phyloP scores from a whole-genome alignment of 176 grass and related monocot species.

The Aegilops sharonensis region DNA sequence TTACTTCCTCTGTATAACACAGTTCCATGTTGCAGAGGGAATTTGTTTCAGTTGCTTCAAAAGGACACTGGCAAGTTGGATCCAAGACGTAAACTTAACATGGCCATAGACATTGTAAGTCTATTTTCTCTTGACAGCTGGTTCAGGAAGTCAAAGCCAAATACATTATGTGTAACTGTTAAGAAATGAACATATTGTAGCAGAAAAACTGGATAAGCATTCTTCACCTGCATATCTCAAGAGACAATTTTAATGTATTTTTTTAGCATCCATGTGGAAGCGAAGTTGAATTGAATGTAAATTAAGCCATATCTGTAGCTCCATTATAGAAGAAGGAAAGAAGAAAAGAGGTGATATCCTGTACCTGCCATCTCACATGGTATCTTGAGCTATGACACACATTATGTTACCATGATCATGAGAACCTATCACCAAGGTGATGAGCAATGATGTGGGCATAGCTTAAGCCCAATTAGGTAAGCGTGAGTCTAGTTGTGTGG shows the following conservation, averaged over 20 bases:
- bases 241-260: not conserved
- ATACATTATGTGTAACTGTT: not conserved
- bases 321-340: not conserved
- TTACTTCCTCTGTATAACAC: not conserved
- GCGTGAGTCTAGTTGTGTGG: too few relatives aligned
- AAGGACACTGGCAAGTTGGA: constrained; percentile 64
- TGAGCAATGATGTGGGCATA: too few relatives aligned
- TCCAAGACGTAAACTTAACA: constrained; percentile 68
- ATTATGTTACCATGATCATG: not conserved
- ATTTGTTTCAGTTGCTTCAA: constrained; percentile 88
- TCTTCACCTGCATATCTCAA: not conserved
- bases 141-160: constrained; percentile 21
- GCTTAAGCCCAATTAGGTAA: too few relatives aligned
- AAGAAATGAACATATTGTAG: not conserved
- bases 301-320: not conserved
- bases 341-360: not conserved
- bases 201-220: not conserved
- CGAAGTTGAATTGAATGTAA: not conserved
- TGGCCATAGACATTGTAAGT: constrained; percentile 94
- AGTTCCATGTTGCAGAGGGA: constrained; percentile 58
- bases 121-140: constrained; percentile 25
- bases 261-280: not conserved
- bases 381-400: not conserved
- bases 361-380: constrained; percentile 7
- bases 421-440: not conserved